Percentiles rank a stretch among this genome's conserved stretches.
Conservation (phyloP, 148 eudicot genomes). For the Polygonum maritimum region DNA sequence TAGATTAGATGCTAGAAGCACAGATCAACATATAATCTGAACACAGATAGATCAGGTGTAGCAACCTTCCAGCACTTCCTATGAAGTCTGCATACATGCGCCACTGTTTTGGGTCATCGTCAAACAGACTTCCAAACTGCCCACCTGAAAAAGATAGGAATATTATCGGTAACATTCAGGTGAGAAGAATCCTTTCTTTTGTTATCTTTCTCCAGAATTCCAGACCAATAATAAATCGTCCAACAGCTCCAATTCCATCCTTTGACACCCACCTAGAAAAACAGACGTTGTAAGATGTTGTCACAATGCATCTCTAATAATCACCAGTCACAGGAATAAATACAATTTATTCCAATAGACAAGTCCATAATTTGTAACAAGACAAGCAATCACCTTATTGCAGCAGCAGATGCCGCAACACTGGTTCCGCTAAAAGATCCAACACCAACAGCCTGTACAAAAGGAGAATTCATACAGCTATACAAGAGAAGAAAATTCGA, state of each 20-base stretch:
- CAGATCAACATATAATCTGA: background rate
- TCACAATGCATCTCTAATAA: background rate
- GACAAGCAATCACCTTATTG: constrained; percentile 57
- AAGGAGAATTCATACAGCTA: background rate
- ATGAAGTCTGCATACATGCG: constrained; percentile 99
- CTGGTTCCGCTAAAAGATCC: constrained; percentile 81
- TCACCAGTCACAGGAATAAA: background rate
- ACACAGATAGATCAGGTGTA: background rate
- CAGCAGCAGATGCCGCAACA: constrained; percentile 97
- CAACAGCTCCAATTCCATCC: constrained; percentile 99
- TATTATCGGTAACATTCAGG: constrained; percentile 15
- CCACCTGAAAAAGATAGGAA: constrained; percentile 60
- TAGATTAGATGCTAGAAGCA: background rate
- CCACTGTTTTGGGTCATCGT: constrained; percentile 96
- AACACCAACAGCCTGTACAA: constrained; percentile 85
- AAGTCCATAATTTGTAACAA: background rate
- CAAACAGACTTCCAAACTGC: constrained; percentile 81
- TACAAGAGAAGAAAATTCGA: background rate
- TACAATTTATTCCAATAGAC: background rate
- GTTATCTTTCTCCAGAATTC: constrained; percentile 19
- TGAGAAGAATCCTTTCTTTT: constrained; percentile 14
- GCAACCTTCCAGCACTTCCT: constrained; percentile 95
- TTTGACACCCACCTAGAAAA: constrained; percentile 88
- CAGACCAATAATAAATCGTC: constrained; percentile 90
- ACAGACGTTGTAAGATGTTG: constrained; percentile 16